Percentiles rank a stretch among this genome's conserved stretches.
phyloP scores from a whole-genome alignment of 768 basidiomycete genomes.

The Tylopilus sp. region DNA sequence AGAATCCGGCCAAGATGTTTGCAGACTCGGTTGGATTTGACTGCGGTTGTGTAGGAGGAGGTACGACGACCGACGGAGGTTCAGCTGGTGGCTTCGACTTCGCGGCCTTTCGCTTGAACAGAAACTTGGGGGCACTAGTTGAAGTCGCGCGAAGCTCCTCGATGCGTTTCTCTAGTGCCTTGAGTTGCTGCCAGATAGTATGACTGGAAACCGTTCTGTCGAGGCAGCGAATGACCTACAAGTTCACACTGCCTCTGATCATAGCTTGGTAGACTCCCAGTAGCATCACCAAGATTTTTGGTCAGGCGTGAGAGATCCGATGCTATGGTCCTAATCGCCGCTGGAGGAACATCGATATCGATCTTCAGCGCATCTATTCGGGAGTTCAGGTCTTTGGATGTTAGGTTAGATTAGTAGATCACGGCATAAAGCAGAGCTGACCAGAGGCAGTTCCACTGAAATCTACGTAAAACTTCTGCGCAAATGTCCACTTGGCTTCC shows the following conservation, averaged over 20 bases:
- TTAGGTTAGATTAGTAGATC: slow-evolving; percentile 13
- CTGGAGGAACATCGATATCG: slow-evolving; percentile 25
- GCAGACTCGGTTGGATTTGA: slow-evolving; percentile 26
- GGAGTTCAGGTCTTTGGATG: slow-evolving; percentile 43
- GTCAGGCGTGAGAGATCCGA: slow-evolving; percentile 53
- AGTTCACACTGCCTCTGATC: slow-evolving; percentile 71
- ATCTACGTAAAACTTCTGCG: slow-evolving; percentile 27
- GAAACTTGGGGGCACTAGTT: slow-evolving; percentile 58
- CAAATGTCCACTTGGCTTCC: slow-evolving; percentile 28
- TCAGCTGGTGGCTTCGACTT: slow-evolving; percentile 15
- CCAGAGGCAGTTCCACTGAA: slow-evolving; percentile 27
- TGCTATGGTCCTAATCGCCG: slow-evolving; percentile 43
- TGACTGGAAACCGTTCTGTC: slow-evolving; percentile 9
- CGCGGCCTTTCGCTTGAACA: slow-evolving; percentile 54
- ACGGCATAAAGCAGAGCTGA: slow-evolving; percentile 5
- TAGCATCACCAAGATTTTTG: slow-evolving; percentile 62
- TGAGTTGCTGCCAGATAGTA: slow-evolving; percentile 53
- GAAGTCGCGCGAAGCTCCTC: slow-evolving; percentile 47
- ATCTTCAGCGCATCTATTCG: slow-evolving; percentile 43
- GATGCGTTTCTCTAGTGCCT: slow-evolving; percentile 52
- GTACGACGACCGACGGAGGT: not conserved
- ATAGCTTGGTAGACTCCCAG: slow-evolving; percentile 62
- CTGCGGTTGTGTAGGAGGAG: not conserved
- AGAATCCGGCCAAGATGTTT: slow-evolving; percentile 42
- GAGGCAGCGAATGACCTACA: slow-evolving; percentile 40